Evolutionary conservation across 352 stramenopile genomes (phyloP).

Genomic region (Plasmopara muralis): DNA sequence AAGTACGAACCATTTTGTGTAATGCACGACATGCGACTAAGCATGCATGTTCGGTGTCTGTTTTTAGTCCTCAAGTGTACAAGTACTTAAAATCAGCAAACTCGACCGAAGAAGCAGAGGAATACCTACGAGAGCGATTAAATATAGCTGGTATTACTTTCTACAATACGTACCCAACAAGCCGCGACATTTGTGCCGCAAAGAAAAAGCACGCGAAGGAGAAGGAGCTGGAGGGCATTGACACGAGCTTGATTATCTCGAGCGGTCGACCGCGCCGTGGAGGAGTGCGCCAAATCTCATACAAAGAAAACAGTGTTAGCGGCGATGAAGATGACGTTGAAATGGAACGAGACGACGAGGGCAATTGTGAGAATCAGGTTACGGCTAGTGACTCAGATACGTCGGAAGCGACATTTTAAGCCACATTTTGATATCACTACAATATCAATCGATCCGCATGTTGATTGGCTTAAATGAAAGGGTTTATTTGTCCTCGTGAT

Average conservation of each 20-base stretch:
- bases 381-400: slow-evolving; percentile 25
- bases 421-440: neutral
- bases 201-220: slow-evolving; percentile 66
- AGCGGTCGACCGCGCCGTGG: slow-evolving; percentile 27
- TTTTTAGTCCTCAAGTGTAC: slow-evolving; percentile 57
- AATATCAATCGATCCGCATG: neutral
- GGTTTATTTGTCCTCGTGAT: slow-evolving; percentile 24
- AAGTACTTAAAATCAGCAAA: slow-evolving; percentile 37
- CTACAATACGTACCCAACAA: slow-evolving; percentile 49
- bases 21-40: slow-evolving; percentile 1
- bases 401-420: slow-evolving; percentile 23
- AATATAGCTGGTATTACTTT: slow-evolving; percentile 43
- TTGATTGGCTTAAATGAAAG: slow-evolving; percentile 12
- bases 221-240: slow-evolving; percentile 76
- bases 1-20: slow-evolving; percentile 35
- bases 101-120: slow-evolving; percentile 43
- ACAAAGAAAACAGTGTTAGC: slow-evolving; percentile 28
- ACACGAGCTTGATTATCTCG: slow-evolving; percentile 71
- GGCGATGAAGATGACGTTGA: slow-evolving; percentile 31
- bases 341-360: slow-evolving; percentile 15
- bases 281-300: slow-evolving; percentile 22
- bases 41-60: slow-evolving; percentile 2
- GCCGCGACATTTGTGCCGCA: slow-evolving; percentile 52
- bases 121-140: slow-evolving; percentile 51
- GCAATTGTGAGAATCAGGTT: slow-evolving; percentile 5